Percentiles rank a stretch among this genome's conserved stretches.
Conservation (phyloP, 805 yeast genomes). For the Candida corydali region DNA sequence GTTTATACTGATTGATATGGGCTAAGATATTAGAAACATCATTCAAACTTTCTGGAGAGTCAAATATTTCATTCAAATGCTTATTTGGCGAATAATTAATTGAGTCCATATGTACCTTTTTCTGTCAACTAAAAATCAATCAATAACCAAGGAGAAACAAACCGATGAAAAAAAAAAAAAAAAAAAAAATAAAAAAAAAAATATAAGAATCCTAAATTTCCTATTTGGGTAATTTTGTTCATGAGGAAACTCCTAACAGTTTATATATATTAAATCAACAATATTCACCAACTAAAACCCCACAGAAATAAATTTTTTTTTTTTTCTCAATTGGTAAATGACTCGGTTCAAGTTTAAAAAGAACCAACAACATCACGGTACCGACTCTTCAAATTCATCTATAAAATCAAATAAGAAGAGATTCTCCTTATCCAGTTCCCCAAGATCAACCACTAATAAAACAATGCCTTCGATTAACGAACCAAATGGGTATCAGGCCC, state of each 20-base stretch:
- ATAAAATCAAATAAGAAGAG: conserved; percentile 2
- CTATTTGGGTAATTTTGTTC: too few species aligned
- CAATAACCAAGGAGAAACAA: too few species aligned
- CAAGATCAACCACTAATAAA: neutral
- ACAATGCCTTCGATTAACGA: conserved; percentile 4
- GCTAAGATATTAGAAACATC: conserved; percentile 49
- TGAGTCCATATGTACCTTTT: conserved; percentile 10
- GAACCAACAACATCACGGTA: conserved; percentile 4
- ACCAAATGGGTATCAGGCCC: conserved; percentile 1
- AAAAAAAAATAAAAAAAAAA: neutral
- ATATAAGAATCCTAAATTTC: too few species aligned
- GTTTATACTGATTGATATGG: conserved; percentile 49
- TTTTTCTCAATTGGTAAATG: conserved; percentile 26
- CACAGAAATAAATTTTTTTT: neutral
- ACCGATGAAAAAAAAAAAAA: neutral
- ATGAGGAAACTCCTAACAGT: too few species aligned
- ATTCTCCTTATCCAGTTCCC: neutral
- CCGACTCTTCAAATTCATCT: conserved; percentile 2
- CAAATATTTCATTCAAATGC: conserved; percentile 50
- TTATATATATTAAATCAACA: too few species aligned
- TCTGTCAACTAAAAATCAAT: too few species aligned
- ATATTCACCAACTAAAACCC: too few species aligned
- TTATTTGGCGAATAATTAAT: conserved; percentile 48
- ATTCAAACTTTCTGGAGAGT: conserved; percentile 45
- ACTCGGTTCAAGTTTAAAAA: conserved; percentile 50